Evolutionary conservation across 192 early-diverging fungal genomes (phyloP).

Genomic region (Linnemannia elongata): DNA sequence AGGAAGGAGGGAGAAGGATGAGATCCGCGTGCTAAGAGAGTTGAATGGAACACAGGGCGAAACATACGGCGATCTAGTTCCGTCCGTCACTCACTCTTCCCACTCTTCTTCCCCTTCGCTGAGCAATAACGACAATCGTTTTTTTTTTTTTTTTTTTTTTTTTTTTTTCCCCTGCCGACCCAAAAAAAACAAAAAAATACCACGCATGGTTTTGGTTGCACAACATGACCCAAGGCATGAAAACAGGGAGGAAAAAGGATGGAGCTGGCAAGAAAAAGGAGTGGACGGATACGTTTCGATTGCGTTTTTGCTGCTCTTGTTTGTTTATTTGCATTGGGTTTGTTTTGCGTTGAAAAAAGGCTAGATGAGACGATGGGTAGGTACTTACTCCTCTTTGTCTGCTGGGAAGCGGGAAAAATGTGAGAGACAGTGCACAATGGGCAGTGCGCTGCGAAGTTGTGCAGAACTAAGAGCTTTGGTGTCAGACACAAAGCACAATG

Average conservation of each 20-base stretch:
- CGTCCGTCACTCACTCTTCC: not conserved
- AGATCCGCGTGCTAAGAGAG: not conserved
- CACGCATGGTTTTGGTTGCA: not conserved
- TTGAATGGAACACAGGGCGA: not conserved
- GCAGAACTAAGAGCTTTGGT: not conserved
- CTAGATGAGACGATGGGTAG: slow-evolving; percentile 1
- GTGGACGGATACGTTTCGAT: not conserved
- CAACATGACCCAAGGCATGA: not conserved
- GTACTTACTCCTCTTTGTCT: not conserved
- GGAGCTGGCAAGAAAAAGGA: not conserved
- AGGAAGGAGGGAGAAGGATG: not conserved
- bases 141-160: slow-evolving; percentile 6
- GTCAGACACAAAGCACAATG: too few species aligned
- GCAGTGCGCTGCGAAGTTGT: not conserved
- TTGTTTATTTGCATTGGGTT: too few species aligned
- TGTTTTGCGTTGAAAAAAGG: not conserved
- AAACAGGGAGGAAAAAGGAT: not conserved
- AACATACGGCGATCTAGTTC: not conserved
- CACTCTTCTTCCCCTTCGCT: not conserved
- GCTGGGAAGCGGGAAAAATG: not conserved
- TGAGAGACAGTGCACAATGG: not conserved
- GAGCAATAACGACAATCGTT: not conserved
- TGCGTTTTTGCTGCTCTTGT: not conserved
- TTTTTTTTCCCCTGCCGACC: not conserved
- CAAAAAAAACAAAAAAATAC: not conserved